These are phyloP conservation scores for Golubevia sp. DNA, from an alignment of 1,284 basidiomycete species.

Conservation along the genomic window DNA sequence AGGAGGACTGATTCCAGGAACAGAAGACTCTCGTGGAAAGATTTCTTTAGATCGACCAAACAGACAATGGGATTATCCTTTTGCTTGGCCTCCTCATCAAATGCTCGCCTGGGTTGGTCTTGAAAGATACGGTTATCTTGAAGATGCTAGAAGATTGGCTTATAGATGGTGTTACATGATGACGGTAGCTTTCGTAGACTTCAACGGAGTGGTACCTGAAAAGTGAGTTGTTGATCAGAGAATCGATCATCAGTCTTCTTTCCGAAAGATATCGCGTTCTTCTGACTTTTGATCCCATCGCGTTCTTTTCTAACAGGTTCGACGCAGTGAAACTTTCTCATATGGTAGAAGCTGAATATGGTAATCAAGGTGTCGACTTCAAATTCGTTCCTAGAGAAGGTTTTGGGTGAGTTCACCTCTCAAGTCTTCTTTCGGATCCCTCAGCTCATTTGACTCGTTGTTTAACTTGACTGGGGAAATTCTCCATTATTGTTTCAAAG, in stretches of 20 bases:
- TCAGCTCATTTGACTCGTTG: too few relatives aligned
- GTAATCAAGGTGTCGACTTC: slow-evolving; percentile 97
- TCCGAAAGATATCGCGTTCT: neutral
- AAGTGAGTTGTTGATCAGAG: slow-evolving; percentile 66
- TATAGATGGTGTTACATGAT: slow-evolving; percentile 96
- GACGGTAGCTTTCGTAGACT: slow-evolving; percentile 68
- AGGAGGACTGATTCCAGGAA: slow-evolving; percentile 94
- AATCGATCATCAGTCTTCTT: slow-evolving; percentile 4
- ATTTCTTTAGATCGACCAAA: slow-evolving; percentile 96
- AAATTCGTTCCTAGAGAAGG: slow-evolving; percentile 85
- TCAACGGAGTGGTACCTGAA: slow-evolving; percentile 95
- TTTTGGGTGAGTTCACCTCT: slow-evolving; percentile 80
- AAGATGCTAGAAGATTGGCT: slow-evolving; percentile 88
- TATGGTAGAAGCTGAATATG: slow-evolving; percentile 96
- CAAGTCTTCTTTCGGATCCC: too few relatives aligned
- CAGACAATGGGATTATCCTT: slow-evolving; percentile 82
- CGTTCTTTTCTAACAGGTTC: slow-evolving; percentile 67
- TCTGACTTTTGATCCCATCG: slow-evolving; percentile 11
- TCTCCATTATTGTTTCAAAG: slow-evolving; percentile 6
- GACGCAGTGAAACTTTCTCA: slow-evolving; percentile 94
- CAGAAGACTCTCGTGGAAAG: slow-evolving; percentile 92
- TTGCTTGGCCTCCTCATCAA: slow-evolving; percentile 87
- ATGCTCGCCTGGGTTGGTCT: slow-evolving; percentile 97
- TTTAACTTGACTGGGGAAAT: too few relatives aligned
- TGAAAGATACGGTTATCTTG: slow-evolving; percentile 90